phyloP scores from a whole-genome alignment of 352 stramenopile species.

The Labyrinthula sp. region DNA sequence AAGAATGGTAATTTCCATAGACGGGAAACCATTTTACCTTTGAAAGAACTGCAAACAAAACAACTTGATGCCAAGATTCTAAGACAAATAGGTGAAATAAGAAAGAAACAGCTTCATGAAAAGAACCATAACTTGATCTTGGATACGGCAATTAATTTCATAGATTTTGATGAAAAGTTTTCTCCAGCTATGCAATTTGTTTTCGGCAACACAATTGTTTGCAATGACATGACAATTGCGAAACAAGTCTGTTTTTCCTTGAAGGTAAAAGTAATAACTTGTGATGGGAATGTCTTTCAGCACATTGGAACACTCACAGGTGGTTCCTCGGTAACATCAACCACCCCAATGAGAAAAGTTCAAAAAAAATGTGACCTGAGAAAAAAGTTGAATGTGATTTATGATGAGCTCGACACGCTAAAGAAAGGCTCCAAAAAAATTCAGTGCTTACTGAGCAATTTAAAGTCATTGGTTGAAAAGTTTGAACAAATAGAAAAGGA shows the following conservation, averaged over 20 bases:
- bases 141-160: constrained; percentile 75
- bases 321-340: constrained; percentile 45
- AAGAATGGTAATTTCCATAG: constrained; percentile 80
- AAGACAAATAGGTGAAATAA: too few relatives aligned
- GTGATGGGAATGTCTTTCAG: constrained; percentile 93
- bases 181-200: constrained; percentile 84
- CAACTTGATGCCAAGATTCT: constrained; percentile 47
- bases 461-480: too few relatives aligned
- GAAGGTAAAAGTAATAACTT: constrained; percentile 75
- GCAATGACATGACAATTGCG: constrained; percentile 44
- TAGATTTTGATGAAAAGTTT: constrained; percentile 84
- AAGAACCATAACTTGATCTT: constrained; percentile 69
- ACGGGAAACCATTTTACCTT: constrained; percentile 91
- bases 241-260: constrained; percentile 49
- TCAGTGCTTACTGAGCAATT: too few relatives aligned
- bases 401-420: too few relatives aligned
- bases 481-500: too few relatives aligned
- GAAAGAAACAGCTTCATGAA: too few relatives aligned
- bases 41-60: constrained; percentile 47
- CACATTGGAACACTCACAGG: constrained; percentile 82
- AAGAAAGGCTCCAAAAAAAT: too few relatives aligned
- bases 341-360: too few relatives aligned
- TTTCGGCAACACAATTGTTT: constrained; percentile 93
- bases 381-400: too few relatives aligned
- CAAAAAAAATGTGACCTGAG: too few relatives aligned